These are phyloP conservation scores for Protea cynaroides DNA, from an alignment of 164 flowering plant genomes.

Conservation along the genomic window DNA sequence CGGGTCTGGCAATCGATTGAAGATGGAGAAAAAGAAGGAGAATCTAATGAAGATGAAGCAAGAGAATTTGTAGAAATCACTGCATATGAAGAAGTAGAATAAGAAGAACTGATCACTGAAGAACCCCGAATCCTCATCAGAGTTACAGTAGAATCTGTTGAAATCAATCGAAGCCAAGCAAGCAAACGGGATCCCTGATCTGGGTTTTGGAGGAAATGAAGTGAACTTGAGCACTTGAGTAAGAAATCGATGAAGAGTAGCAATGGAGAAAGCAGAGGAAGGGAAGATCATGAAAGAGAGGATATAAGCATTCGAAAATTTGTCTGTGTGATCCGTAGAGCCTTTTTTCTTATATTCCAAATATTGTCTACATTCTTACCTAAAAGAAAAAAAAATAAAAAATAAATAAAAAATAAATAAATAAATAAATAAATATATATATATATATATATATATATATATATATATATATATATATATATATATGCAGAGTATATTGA, in stretches of 20 bases:
- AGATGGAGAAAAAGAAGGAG: slow-evolving; percentile 7
- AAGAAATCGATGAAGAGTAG: slow-evolving; percentile 3
- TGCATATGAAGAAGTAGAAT: slow-evolving; percentile 18
- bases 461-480: too few relatives aligned
- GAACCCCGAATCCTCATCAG: slow-evolving; percentile 23
- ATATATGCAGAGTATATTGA: too few relatives aligned
- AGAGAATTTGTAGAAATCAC: slow-evolving; percentile 10
- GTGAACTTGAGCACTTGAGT: not conserved
- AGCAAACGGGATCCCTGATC: slow-evolving; percentile 13
- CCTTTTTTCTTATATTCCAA: too few relatives aligned
- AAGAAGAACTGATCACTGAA: slow-evolving; percentile 14
- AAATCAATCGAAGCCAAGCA: slow-evolving; percentile 5
- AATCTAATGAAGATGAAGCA: slow-evolving; percentile 11
- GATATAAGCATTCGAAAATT: not conserved
- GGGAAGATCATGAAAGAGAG: not conserved
- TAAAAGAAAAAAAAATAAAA: too few relatives aligned
- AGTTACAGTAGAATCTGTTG: not conserved
- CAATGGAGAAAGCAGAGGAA: slow-evolving; percentile 2
- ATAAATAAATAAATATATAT: too few relatives aligned
- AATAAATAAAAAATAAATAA: too few relatives aligned
- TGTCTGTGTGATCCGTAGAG: too few relatives aligned
- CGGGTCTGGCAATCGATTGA: slow-evolving; percentile 13
- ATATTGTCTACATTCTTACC: too few relatives aligned
- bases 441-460: too few relatives aligned
- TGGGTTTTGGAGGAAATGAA: slow-evolving; percentile 11